These are phyloP conservation scores for Amanita exitialis DNA, from an alignment of 768 basidiomycete genomes.

Conservation along the genomic window DNA sequence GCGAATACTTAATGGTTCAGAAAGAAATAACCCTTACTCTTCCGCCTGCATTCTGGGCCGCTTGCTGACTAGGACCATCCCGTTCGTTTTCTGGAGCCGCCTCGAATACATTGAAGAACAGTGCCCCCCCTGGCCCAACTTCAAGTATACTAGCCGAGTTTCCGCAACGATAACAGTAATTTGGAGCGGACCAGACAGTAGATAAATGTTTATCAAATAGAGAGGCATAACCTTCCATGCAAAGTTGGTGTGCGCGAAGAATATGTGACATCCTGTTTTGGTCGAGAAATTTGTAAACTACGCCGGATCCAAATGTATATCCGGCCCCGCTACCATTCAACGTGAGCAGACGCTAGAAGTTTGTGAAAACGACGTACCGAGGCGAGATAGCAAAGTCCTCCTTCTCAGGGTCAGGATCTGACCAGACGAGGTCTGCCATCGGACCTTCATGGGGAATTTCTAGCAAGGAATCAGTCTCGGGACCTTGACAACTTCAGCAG, in stretches of 20 bases:
- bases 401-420: constrained; percentile 98
- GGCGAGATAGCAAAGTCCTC: constrained; percentile 99
- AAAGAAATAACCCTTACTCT: constrained; percentile 38
- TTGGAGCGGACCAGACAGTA: constrained; percentile 98
- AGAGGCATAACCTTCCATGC: constrained; percentile 99
- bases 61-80: constrained; percentile 79
- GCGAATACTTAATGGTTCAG: constrained; percentile 6
- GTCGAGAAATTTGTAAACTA: constrained; percentile 95
- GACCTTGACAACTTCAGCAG: constrained; percentile 11
- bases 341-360: constrained; percentile 12
- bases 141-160: constrained; percentile 96
- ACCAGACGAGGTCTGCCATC: constrained; percentile 99
- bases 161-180: constrained; percentile 98
- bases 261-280: constrained; percentile 97
- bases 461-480: constrained; percentile 20
- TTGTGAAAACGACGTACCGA: constrained; percentile 42
- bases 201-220: constrained; percentile 92
- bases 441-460: constrained; percentile 99
- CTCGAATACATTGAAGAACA: constrained; percentile 97
- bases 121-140: constrained; percentile 78
- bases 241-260: constrained; percentile 94
- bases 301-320: constrained; percentile 96
- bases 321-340: constrained; percentile 73
- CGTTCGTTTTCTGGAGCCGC: constrained; percentile 97
- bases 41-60: constrained; percentile 56